Evolutionary conservation across 441 rosid genomes (phyloP), one percentile per base, ranked within the genome.

Genomic region (Populus hybrid): DNA sequence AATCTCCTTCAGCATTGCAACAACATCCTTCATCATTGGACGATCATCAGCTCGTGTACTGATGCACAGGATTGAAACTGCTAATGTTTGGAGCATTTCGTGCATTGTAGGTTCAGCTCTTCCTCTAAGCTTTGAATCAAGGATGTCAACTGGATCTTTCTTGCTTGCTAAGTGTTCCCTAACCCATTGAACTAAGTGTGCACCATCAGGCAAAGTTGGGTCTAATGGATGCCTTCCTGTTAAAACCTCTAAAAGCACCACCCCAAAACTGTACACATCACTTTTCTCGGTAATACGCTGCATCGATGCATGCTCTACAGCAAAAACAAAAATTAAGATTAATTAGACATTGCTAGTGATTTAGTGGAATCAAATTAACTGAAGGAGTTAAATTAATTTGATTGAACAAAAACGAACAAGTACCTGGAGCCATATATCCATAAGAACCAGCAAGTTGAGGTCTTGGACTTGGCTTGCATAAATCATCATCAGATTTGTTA

Each of bases 391-490:
- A 65, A 77, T 30, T 21, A 16, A 36, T 9, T 65, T 34, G 73
- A 30, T 28, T 21, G 70, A 24, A 67, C 65, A 5, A 38, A 72
- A 75, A 18, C 67, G 6, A 70, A 19, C 35, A 23, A 5, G 46
- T 84, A 91, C 98, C 98, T 82, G 98, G 98, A 82, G 97, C 98
- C 97, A 95, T 95, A 84, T 95, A 95, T 67, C 99, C 98, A 57
- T 95, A 95, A 67, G 99, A 95, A 67, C 99, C 99, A 24, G 94
- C 97, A 11, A 95, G 85, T 8, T 86, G 91, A 78, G 94, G 94
- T 78, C 89, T 90, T 75, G 78, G 90, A 80, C 81, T 85, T 21
- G 83, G 86, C 85, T 86, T 89, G 6, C 86, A 79, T 16, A 80
- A 79, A 68, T 84, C 88, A 68, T 79, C 86, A 57, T 30, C 77